These are phyloP conservation scores for Kurtzmaniella quercitrusa DNA, from an alignment of 1,139 yeast species.

Conservation along the genomic window DNA sequence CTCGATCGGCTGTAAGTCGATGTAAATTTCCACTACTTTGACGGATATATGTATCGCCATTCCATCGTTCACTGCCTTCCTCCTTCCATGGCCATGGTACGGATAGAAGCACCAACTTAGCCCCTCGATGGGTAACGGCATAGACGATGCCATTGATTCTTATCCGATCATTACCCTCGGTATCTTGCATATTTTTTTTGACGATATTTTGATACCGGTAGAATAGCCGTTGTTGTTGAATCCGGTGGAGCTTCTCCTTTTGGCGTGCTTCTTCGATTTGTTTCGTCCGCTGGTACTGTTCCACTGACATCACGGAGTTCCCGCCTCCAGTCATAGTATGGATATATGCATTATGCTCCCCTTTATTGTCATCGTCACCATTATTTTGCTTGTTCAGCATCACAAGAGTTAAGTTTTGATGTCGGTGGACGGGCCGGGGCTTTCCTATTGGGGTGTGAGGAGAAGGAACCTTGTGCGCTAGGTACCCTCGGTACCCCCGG, in stretches of 20 bases:
- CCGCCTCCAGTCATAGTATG: conserved; percentile 1
- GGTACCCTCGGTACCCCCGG: conserved; percentile 1
- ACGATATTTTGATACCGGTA: conserved; percentile 9
- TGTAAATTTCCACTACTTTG: conserved; percentile 26
- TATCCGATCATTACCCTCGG: conserved; percentile 36
- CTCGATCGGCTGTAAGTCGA: conserved; percentile 9
- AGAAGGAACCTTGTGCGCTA: conserved; percentile 5
- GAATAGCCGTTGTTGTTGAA: conserved; percentile 1
- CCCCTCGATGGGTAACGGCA: conserved; percentile 33
- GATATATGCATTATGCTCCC: background rate
- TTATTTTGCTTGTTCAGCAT: background rate
- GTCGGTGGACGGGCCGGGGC: conserved; percentile 1
- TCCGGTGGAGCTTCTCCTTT: conserved; percentile 13
- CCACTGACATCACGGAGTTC: conserved; percentile 1
- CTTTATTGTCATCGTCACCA: background rate
- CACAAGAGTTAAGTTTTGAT: conserved; percentile 8
- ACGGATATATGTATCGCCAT: conserved; percentile 22
- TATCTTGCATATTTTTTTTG: conserved; percentile 19
- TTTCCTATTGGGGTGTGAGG: background rate
- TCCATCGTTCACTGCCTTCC: conserved; percentile 24
- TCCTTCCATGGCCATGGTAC: conserved; percentile 12
- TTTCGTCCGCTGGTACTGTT: conserved; percentile 26
- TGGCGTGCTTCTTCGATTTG: conserved; percentile 5
- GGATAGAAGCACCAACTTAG: conserved; percentile 27
- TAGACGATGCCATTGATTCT: conserved; percentile 26